Base-by-base conservation (phyloP, 805 yeast species). In the Babjeviella inositovora region DNA sequence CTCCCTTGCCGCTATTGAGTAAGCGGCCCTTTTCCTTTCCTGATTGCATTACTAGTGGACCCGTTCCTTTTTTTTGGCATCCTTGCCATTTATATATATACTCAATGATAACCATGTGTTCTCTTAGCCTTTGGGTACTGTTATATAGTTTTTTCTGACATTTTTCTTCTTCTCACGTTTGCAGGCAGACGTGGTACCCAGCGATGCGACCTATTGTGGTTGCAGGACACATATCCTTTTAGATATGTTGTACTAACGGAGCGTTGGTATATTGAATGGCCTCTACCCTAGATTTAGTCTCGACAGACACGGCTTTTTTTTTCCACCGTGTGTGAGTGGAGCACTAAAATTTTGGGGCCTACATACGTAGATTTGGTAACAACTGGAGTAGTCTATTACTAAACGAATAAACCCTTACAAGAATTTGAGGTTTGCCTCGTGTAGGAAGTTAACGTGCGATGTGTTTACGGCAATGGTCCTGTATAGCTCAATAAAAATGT, bases 1-100 rank as follows among this genome's bases (percentile, higher is more conserved):
- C 48, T 82, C 92, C 23, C 61, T 84, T 33, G 77, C 85, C 22
- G 66, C 68, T 20, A 38, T 47, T 24, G 43, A 41, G 19, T 47
- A 23, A 31, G 15, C 22, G 13, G 11, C 10, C 20, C 21, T 26
- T 25, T 20, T 17, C 21, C 19, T 12, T 23, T 13, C 19, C 11
- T 11, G 7, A 18, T 14, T 11, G 14, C 13, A 25, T 13, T 23
- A 16, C 14, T 16, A 31, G 42, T n/a, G 43, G 31, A 18, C 10
- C 16, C 13, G 25, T 23, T 21, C 18, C 15, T 7, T 12, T 5
- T 23, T 8, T 13, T 7, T 15, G 19, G 11, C 11, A 11, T n/a
- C 11, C 18, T 20, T 12, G 14, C 11, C 11, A 23, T 15, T 18
- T 21, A 19, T 16, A 7, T 15, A 22, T 13, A 11, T 18, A 18